phyloP scores from a whole-genome alignment of 352 stramenopile genomes.

The Pythium plurisporium region DNA sequence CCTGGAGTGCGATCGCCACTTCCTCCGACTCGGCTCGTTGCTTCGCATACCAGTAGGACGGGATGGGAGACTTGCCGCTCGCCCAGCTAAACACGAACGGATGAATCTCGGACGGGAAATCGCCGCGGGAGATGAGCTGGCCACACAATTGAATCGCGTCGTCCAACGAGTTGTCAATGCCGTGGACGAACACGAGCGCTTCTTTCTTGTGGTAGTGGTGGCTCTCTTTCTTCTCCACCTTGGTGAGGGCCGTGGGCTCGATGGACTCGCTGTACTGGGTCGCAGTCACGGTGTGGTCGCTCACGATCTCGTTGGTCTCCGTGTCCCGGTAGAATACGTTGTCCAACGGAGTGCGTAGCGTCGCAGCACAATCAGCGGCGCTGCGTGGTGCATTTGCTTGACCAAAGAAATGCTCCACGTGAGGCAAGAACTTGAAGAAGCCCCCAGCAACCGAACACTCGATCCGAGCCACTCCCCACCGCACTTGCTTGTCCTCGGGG shows the following conservation, averaged over 20 bases:
- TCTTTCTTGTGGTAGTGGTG: too few relatives aligned
- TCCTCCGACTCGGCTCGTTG: neutral
- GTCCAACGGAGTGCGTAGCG: constrained; percentile 33
- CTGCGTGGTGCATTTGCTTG: constrained; percentile 18
- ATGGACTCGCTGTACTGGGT: constrained; percentile 1
- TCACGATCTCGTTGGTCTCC: neutral
- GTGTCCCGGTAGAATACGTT: constrained; percentile 1
- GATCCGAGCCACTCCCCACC: constrained; percentile 76
- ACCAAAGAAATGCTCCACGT: constrained; percentile 34
- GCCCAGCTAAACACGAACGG: constrained; percentile 77
- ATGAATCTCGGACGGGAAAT: constrained; percentile 64
- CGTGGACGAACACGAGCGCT: constrained; percentile 59
- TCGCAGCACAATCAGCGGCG: constrained; percentile 11
- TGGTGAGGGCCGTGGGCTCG: neutral
- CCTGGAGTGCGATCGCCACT: neutral
- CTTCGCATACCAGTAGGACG: neutral
- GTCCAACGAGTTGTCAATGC: constrained; percentile 68
- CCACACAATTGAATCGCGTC: constrained; percentile 56
- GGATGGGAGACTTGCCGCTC: constrained; percentile 22
- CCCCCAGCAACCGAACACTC: constrained; percentile 71
- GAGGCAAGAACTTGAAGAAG: constrained; percentile 67
- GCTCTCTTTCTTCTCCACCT: neutral
- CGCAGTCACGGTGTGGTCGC: constrained; percentile 20
- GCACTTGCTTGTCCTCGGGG: constrained; percentile 26
- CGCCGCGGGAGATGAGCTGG: constrained; percentile 55